Base-by-base conservation (phyloP, 1,284 basidiomycete species). In the Boletus semigastroideus region DNA sequence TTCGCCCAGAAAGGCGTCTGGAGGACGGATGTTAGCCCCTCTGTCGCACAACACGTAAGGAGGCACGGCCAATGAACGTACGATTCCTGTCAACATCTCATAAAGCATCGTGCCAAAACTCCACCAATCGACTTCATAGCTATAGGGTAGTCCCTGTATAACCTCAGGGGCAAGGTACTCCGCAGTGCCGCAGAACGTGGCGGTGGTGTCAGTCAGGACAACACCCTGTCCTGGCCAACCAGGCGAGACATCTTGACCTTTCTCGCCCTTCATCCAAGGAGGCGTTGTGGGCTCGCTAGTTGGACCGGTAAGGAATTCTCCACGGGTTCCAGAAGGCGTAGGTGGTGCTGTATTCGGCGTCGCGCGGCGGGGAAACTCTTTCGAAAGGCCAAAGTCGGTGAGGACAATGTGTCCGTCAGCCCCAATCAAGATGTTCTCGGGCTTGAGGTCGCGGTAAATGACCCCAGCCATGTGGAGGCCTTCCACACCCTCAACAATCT, bases 41-140 rank as follows among this genome's bases (percentile, higher is more conserved):
- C 51, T 22, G 22, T 53, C 46, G 31, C 42, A 39, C 10, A 39
- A 54, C 41, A 53, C 49, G 54, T 44, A 36, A 55, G 19, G 49
- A 50, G 41, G 27, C 37, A 46, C 45, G 51, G 31, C 36, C 51
- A 27, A 46, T 45, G 27, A 13, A 84, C 88, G 76, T 68, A 92
- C 90, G 59, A 92, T 90, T 33, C 92, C 92, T 38, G 87, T 90
- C 69, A 93, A 74, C 85, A 96, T 95, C 75, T 98, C 96, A 69
- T 91, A 94, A 52, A 98, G 75, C 88, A 98, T 97, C 55, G 94
- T 98, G 17, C 95, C 95, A 63, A 97, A 90, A 58, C 90, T 91
- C 94, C 95, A 98, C 92, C 94, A 96, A 68, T 98, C 95, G 19
- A 96, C 93, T 61, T 95, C 92, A 65, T 95, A 98, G 57, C 89